Evolutionary conservation across 2,329 filamentous ascomycete genomes (phyloP).

Genomic region (Microsporum canis): DNA sequence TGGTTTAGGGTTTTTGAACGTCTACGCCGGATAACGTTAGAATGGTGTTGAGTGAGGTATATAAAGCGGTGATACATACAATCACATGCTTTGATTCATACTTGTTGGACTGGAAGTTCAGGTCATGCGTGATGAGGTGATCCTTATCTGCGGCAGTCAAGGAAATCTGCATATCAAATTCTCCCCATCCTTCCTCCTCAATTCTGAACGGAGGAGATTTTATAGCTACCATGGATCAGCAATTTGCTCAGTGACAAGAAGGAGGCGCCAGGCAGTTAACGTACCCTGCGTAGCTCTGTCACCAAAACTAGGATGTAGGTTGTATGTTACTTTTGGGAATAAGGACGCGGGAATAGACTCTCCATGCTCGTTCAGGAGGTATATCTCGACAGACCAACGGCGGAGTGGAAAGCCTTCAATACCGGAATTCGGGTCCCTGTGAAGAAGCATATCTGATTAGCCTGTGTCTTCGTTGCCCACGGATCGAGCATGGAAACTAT

Average conservation of each 20-base stretch:
- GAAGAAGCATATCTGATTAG: background rate
- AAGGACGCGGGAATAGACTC: constrained; percentile 70
- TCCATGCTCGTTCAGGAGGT: constrained; percentile 72
- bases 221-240: constrained; percentile 46
- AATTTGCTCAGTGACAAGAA: background rate
- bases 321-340: constrained; percentile 88
- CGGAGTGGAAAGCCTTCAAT: constrained; percentile 86
- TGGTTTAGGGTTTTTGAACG: constrained; percentile 87
- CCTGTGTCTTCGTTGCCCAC: background rate
- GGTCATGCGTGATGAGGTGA: constrained; percentile 67
- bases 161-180: constrained; percentile 89
- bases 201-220: constrained; percentile 79
- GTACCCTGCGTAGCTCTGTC: constrained; percentile 69
- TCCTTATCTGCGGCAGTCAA: constrained; percentile 82
- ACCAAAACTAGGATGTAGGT: constrained; percentile 86
- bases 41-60: background rate
- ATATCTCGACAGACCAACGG: constrained; percentile 79
- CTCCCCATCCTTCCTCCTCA: constrained; percentile 92
- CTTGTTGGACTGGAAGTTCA: constrained; percentile 72
- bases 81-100: constrained; percentile 78
- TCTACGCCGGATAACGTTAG: constrained; percentile 29
- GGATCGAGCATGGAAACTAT: too few relatives aligned
- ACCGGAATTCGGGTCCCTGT: constrained; percentile 61
- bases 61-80: constrained; percentile 33
- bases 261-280: constrained; percentile 25